Conservation (phyloP, 768 basidiomycete genomes). For the Vishniacozyma victoriae region DNA sequence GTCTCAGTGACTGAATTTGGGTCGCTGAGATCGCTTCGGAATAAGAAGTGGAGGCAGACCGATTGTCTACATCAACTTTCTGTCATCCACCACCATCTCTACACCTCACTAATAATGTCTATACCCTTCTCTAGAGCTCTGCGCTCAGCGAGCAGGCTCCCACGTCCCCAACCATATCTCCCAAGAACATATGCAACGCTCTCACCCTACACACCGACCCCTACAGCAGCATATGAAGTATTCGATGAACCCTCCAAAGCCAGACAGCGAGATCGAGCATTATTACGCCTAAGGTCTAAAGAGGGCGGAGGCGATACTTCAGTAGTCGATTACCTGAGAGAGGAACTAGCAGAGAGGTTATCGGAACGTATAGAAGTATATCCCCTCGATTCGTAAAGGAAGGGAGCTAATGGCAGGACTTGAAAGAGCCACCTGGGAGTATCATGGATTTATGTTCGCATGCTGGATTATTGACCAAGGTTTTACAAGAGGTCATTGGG, state of each 20-base stretch:
- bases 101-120: no score
- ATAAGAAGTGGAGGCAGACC: no score
- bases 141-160: no score
- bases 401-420: no score
- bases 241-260: slow-evolving; percentile 79
- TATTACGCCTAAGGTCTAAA: slow-evolving; percentile 49
- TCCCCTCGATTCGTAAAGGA: slow-evolving; percentile 4
- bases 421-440: slow-evolving; percentile 71
- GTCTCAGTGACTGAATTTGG: no score
- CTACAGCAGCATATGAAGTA: slow-evolving; percentile 65
- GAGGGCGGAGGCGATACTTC: slow-evolving; percentile 9
- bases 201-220: slow-evolving; percentile 43
- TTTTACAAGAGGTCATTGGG: slow-evolving; percentile 51
- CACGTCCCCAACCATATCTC: no score
- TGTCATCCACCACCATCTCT: no score
- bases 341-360: slow-evolving; percentile 84
- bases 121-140: no score
- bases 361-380: slow-evolving; percentile 78
- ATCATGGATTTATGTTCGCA: slow-evolving; percentile 86
- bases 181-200: slow-evolving; percentile 25
- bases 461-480: slow-evolving; percentile 82
- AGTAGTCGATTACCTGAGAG: slow-evolving; percentile 82
- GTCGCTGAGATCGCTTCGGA: no score
- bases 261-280: slow-evolving; percentile 71
- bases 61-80: no score